These are phyloP conservation scores for Cytidiella melzeri DNA, from an alignment of 768 basidiomycete genomes.

Conservation along the genomic window DNA sequence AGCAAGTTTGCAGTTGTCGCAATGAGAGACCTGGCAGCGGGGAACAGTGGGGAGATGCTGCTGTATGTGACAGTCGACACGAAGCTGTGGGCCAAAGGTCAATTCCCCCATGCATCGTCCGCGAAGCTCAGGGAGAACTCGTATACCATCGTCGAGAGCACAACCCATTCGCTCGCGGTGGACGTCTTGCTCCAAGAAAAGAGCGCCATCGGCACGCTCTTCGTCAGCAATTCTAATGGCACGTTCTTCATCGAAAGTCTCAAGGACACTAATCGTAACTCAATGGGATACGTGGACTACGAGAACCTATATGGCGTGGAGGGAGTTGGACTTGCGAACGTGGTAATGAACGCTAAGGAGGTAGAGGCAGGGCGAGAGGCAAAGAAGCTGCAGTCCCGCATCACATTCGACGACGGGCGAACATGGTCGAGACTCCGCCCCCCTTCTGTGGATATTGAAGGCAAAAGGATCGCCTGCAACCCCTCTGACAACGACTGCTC, in stretches of 20 bases:
- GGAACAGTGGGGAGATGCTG: constrained; percentile 63
- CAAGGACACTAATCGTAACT: constrained; percentile 88
- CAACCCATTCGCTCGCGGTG: constrained; percentile 88
- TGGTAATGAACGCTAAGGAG: constrained; percentile 77
- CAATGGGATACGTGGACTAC: constrained; percentile 86
- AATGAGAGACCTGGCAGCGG: constrained; percentile 57
- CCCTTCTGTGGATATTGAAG: constrained; percentile 52
- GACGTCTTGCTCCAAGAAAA: constrained; percentile 79
- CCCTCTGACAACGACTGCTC: constrained; percentile 60
- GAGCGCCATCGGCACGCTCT: constrained; percentile 79
- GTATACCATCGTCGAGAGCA: constrained; percentile 94
- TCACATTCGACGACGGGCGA: constrained; percentile 90
- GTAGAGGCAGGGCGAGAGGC: constrained; percentile 62
- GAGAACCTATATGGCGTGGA: constrained; percentile 83
- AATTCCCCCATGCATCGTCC: constrained; percentile 86
- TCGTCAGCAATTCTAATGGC: constrained; percentile 94
- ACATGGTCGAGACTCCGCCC: constrained; percentile 68
- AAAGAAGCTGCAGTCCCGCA: constrained; percentile 72
- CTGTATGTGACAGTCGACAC: constrained; percentile 86
- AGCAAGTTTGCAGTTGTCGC: constrained; percentile 92
- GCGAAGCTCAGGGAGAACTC: constrained; percentile 82
- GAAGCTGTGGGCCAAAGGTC: constrained; percentile 78
- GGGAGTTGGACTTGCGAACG: constrained; percentile 88
- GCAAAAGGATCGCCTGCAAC: constrained; percentile 59
- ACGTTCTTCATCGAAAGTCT: constrained; percentile 91